A percentile compares a stretch with the other conserved stretches of the same genome.
Evolutionary conservation across 352 stramenopile genomes (phyloP).

Genomic region (Globisporangium viniferum): DNA sequence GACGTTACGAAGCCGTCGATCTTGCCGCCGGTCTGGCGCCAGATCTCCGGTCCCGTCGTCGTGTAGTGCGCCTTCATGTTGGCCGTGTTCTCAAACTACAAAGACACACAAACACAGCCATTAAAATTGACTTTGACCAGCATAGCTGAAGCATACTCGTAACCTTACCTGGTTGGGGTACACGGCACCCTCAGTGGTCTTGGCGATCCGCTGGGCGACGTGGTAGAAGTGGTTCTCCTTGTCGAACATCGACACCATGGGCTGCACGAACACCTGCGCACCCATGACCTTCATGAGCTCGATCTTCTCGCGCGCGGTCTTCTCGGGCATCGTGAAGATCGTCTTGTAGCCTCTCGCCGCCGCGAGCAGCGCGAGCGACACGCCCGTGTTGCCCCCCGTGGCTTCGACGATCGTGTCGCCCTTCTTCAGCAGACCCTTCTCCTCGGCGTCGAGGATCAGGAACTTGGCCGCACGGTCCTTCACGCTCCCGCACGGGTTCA

Average conservation of each 20-base stretch:
- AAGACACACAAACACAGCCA: background rate
- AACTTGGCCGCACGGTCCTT: constrained; percentile 93
- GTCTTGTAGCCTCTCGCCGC: constrained; percentile 83
- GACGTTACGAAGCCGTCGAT: constrained; percentile 93
- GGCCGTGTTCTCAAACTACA: constrained; percentile 71
- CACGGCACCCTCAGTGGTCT: constrained; percentile 31
- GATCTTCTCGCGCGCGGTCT: constrained; percentile 70
- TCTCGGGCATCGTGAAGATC: constrained; percentile 71
- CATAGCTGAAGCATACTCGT: too few species aligned
- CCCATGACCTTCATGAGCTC: constrained; percentile 80
- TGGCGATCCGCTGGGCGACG: constrained; percentile 50
- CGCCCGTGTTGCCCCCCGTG: constrained; percentile 91
- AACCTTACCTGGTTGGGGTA: constrained; percentile 47
- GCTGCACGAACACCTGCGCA: constrained; percentile 58
- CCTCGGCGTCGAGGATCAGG: constrained; percentile 92
- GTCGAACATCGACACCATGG: constrained; percentile 60
- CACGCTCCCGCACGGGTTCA: constrained; percentile 92
- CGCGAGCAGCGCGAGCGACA: constrained; percentile 88
- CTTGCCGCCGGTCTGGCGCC: constrained; percentile 79
- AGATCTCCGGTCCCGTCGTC: constrained; percentile 88
- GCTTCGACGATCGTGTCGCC: constrained; percentile 72
- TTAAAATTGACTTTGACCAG: too few species aligned
- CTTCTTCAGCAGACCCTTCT: constrained; percentile 72
- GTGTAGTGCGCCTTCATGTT: constrained; percentile 74
- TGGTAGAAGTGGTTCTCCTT: constrained; percentile 78